Conservation (phyloP, 169 alveolate species). For the Perkinsus olseni region DNA sequence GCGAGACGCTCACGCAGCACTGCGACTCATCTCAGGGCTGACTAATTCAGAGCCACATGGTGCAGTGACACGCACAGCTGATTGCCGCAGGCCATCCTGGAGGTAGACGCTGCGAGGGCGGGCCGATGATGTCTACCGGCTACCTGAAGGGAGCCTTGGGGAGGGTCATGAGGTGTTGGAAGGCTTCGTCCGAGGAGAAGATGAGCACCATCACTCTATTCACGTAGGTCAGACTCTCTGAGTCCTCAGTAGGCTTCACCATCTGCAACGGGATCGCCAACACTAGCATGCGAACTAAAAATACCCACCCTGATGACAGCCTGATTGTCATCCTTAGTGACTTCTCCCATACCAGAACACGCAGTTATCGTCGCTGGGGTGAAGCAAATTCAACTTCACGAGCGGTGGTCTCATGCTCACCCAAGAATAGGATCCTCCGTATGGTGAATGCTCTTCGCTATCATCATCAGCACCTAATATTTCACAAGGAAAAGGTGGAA, state of each 20-base stretch:
- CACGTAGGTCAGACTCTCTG: not conserved
- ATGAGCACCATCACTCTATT: slow-evolving; percentile 7
- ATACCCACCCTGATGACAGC: not conserved
- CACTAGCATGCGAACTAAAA: not conserved
- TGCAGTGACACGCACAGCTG: not conserved
- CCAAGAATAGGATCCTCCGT: not conserved
- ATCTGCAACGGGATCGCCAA: not conserved
- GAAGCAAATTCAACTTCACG: not conserved
- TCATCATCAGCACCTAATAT: not conserved
- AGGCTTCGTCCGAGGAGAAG: slow-evolving; percentile 3
- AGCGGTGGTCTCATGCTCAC: not conserved
- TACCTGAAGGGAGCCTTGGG: not conserved
- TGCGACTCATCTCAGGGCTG: not conserved
- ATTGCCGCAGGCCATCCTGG: not conserved
- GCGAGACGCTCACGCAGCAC: not conserved
- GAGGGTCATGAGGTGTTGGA: not conserved
- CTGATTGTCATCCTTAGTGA: not conserved
- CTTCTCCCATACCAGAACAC: not conserved
- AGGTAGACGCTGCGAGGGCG: no score
- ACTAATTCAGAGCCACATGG: not conserved
- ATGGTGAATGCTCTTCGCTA: not conserved
- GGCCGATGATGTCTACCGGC: not conserved
- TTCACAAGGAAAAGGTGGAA: no score
- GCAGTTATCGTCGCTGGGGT: not conserved
- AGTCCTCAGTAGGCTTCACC: not conserved